phyloP scores from a whole-genome alignment of 306 rosid genomes.

The Castanea crenata region DNA sequence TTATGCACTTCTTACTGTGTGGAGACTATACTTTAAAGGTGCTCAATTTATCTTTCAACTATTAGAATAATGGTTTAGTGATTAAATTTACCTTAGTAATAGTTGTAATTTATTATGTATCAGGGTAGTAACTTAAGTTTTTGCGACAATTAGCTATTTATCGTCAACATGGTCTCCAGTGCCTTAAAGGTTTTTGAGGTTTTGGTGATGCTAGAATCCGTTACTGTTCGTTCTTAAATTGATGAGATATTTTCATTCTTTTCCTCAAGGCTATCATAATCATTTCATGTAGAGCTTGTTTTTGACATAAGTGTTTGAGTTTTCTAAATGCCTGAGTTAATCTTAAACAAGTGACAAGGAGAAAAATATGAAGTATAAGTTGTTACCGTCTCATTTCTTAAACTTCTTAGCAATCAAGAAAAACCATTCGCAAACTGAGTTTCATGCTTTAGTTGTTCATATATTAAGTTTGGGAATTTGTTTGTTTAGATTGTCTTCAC shows the following conservation, averaged over 20 bases:
- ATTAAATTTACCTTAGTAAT: too few relatives aligned
- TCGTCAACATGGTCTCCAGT: background rate
- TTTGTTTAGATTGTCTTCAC: slow-evolving; percentile 8
- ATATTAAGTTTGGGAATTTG: background rate
- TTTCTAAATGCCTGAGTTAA: background rate
- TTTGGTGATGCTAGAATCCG: background rate
- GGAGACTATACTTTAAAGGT: background rate
- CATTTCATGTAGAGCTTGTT: background rate
- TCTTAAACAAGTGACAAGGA: background rate
- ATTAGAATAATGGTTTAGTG: too few relatives aligned
- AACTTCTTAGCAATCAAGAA: background rate
- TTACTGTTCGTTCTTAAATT: background rate
- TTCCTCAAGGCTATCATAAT: too few relatives aligned
- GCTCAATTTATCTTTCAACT: background rate
- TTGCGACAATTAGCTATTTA: too few relatives aligned
- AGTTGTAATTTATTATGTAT: too few relatives aligned
- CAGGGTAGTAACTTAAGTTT: too few relatives aligned
- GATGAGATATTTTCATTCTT: background rate
- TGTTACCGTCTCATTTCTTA: background rate
- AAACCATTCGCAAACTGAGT: background rate
- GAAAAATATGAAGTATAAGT: background rate
- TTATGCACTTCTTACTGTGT: background rate
- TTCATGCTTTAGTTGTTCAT: background rate
- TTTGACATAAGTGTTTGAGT: background rate
- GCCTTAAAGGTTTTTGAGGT: background rate